Conservation (phyloP, 2,329 filamentous ascomycete genomes). For the Botrytis paeoniae region DNA sequence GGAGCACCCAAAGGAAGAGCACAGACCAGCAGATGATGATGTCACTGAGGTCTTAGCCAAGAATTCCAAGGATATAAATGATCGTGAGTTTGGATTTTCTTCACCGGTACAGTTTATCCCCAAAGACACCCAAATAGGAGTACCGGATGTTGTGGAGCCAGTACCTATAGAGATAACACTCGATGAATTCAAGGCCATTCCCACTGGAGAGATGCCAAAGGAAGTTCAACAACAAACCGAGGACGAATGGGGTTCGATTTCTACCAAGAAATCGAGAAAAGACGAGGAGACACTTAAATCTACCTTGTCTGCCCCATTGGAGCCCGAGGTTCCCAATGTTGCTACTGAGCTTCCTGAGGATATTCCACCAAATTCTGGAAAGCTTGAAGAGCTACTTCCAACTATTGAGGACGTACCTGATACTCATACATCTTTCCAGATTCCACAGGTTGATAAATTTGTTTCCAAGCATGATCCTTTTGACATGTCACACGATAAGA, state of each 20-base stretch:
- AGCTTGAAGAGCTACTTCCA: slow-evolving; percentile 12
- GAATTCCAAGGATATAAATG: slow-evolving; percentile 29
- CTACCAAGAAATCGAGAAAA: slow-evolving; percentile 25
- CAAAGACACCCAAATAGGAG: slow-evolving; percentile 16
- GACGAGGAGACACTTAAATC: slow-evolving; percentile 27
- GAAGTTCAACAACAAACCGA: slow-evolving; percentile 20
- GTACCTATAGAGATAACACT: slow-evolving; percentile 17
- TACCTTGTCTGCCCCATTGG: slow-evolving; percentile 23
- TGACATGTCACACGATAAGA: slow-evolving; percentile 30
- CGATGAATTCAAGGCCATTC: slow-evolving; percentile 13
- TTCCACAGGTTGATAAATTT: slow-evolving; percentile 16
- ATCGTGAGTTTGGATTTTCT: slow-evolving; percentile 25
- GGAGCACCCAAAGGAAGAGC: slow-evolving; percentile 8
- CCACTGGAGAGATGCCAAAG: slow-evolving; percentile 15
- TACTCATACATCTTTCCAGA: slow-evolving; percentile 23
- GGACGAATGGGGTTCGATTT: slow-evolving; percentile 22
- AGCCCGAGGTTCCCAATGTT: slow-evolving; percentile 18
- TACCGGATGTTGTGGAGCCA: slow-evolving; percentile 12
- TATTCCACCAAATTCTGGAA: slow-evolving; percentile 10
- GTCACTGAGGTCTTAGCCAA: slow-evolving; percentile 22
- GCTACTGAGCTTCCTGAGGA: slow-evolving; percentile 16
- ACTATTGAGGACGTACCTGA: slow-evolving; percentile 18
- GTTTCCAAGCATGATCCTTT: slow-evolving; percentile 12
- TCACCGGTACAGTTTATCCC: slow-evolving; percentile 22
- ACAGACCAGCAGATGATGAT: slow-evolving; percentile 23